Percentiles rank a stretch among this genome's conserved stretches.
Conservation (phyloP, 1,284 basidiomycete species). For the Crocinoboletus sp. region DNA sequence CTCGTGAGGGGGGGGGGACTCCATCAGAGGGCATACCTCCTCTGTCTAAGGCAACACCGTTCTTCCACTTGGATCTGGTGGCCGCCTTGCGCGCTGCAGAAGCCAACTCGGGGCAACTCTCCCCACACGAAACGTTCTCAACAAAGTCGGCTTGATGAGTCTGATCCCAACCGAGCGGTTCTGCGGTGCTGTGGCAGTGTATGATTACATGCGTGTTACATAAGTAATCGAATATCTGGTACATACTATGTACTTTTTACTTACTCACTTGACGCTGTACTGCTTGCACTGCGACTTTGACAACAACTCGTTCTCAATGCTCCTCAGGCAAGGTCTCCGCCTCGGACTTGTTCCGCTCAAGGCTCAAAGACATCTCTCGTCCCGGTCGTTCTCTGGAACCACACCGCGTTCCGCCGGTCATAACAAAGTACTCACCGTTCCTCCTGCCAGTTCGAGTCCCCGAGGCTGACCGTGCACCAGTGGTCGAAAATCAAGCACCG, state of each 20-base stretch:
- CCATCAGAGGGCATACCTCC: constrained; percentile 37
- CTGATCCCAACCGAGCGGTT: too few species aligned
- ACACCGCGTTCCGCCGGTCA: constrained; percentile 48
- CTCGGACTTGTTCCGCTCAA: constrained; percentile 1
- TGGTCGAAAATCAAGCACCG: constrained; percentile 88
- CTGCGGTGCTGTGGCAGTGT: too few species aligned
- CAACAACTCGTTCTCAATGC: constrained; percentile 15
- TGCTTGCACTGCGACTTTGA: too few species aligned
- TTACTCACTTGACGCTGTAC: too few species aligned
- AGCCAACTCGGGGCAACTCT: constrained; percentile 13
- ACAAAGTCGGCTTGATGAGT: constrained; percentile 15
- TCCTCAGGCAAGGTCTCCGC: constrained; percentile 5
- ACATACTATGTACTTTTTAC: too few species aligned
- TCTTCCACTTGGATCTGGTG: constrained; percentile 83
- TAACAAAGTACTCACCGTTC: constrained; percentile 48
- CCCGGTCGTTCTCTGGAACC: constrained; percentile 38
- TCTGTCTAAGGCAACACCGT: constrained; percentile 62
- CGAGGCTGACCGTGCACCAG: constrained; percentile 33
- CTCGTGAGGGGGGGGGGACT: neutral
- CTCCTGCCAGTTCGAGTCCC: neutral
- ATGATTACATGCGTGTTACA: too few species aligned
- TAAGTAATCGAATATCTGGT: too few species aligned
- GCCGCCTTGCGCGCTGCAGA: constrained; percentile 74
- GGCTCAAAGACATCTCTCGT: constrained; percentile 1
- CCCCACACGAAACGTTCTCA: constrained; percentile 7